A percentile compares a stretch with the other conserved stretches of the same genome.
phyloP scores from a whole-genome alignment of 2,329 filamentous ascomycete species.

The Ceratocystis cubensis region DNA sequence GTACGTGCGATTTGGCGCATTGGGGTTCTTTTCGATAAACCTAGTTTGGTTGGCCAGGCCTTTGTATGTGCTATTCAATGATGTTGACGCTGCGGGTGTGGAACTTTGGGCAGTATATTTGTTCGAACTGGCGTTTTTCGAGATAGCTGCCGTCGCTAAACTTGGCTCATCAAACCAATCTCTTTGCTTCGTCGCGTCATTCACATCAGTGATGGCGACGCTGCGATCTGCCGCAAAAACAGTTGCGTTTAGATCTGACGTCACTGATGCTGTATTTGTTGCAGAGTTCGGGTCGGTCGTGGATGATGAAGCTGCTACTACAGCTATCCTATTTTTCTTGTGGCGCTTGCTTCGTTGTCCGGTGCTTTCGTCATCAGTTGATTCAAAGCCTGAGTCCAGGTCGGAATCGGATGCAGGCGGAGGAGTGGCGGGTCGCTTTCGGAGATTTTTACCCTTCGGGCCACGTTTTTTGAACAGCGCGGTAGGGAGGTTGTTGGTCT shows the following conservation, averaged over 20 bases:
- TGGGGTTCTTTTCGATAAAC: constrained; percentile 70
- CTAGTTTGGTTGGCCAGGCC: constrained; percentile 58
- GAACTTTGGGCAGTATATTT: not conserved
- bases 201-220: constrained; percentile 48
- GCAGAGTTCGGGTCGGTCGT: constrained; percentile 17
- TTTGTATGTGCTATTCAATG: constrained; percentile 52
- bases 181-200: constrained; percentile 78
- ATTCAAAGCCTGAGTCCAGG: constrained; percentile 9
- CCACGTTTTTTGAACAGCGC: constrained; percentile 17
- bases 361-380: constrained; percentile 13
- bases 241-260: constrained; percentile 36
- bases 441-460: constrained; percentile 15
- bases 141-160: constrained; percentile 32
- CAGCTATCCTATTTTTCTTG: constrained; percentile 3
- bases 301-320: constrained; percentile 5
- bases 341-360: constrained; percentile 12
- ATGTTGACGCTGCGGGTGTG: constrained; percentile 29
- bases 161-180: constrained; percentile 82
- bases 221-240: constrained; percentile 49
- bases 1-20: constrained; percentile 56
- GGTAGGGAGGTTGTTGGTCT: not conserved
- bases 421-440: constrained; percentile 16
- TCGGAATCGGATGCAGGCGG: constrained; percentile 15
- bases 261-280: constrained; percentile 23
- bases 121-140: not conserved